phyloP scores from a whole-genome alignment of 768 basidiomycete species.

The Amanita inopinata region DNA sequence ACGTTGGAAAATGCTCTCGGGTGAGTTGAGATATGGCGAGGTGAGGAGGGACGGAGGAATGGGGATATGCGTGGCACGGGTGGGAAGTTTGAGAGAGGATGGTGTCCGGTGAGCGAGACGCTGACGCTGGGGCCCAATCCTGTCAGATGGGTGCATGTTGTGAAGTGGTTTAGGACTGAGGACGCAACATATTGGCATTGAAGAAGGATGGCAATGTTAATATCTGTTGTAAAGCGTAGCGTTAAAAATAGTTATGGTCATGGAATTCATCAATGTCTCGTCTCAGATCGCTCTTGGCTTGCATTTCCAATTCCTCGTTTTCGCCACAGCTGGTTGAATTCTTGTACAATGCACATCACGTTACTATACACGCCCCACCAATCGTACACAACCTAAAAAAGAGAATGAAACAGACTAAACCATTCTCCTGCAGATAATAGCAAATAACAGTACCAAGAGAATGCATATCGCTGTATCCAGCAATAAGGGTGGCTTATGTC shows the following conservation, averaged over 20 bases:
- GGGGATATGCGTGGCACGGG: conserved; percentile 29
- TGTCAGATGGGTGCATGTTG: too few species aligned
- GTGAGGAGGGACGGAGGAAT: conserved; percentile 49
- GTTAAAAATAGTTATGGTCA: too few species aligned
- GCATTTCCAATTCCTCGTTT: not conserved
- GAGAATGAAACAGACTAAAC: conserved; percentile 17
- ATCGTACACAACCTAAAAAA: conserved; percentile 2
- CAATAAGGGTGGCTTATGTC: conserved; percentile 45
- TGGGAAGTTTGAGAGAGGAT: conserved; percentile 26
- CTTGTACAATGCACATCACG: conserved; percentile 3
- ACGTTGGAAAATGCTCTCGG: conserved; percentile 38
- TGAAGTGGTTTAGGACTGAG: too few species aligned
- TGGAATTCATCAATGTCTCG: too few species aligned
- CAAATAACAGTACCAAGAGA: conserved; percentile 56
- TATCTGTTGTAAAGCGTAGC: too few species aligned
- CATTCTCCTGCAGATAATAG: conserved; percentile 55
- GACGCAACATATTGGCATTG: too few species aligned
- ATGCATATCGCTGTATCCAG: conserved; percentile 71
- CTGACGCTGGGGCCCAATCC: too few species aligned
- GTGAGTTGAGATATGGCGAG: conserved; percentile 45
- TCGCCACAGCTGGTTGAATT: not conserved
- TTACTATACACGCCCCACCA: conserved; percentile 6
- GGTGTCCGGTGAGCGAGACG: not conserved
- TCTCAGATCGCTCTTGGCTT: not conserved
- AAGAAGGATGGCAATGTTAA: too few species aligned